A percentile compares a stretch with the other conserved stretches of the same genome.
Evolutionary conservation across 768 basidiomycete genomes (phyloP).

Genomic region (Phanerodontia chrysosporium): DNA sequence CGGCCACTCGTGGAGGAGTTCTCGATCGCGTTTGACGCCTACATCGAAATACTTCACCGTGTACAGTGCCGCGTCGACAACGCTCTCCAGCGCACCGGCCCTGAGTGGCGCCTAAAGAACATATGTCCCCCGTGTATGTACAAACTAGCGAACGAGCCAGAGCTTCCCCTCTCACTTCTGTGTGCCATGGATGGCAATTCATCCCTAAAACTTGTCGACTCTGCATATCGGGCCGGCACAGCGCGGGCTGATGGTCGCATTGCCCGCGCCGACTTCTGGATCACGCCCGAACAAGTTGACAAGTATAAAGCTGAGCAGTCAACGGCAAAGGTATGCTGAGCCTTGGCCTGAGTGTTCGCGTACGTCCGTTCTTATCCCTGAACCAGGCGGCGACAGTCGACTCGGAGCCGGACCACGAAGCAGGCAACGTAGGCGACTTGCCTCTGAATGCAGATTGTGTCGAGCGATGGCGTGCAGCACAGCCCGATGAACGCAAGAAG

Average conservation of each 20-base stretch:
- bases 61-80: constrained; percentile 12
- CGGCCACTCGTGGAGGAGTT: constrained; percentile 18
- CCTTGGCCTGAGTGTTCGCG: not conserved
- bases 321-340: constrained; percentile 2
- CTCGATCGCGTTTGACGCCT: constrained; percentile 22
- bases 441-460: constrained; percentile 9
- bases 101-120: constrained; percentile 22
- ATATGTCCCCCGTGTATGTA: constrained; percentile 26
- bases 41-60: constrained; percentile 19
- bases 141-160: constrained; percentile 9
- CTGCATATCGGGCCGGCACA: not conserved
- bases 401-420: not conserved
- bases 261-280: constrained; percentile 4
- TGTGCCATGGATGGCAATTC: constrained; percentile 18
- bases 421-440: not conserved
- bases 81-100: constrained; percentile 14
- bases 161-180: constrained; percentile 16
- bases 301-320: constrained; percentile 19
- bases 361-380: not conserved
- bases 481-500: constrained; percentile 16
- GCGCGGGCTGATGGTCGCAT: not conserved
- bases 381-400: not conserved
- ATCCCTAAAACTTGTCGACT: constrained; percentile 17
- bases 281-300: constrained; percentile 13
- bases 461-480: constrained; percentile 16